Base-by-base conservation (phyloP, 208 protist genomes). In the Crithidia acanthocephali region DNA sequence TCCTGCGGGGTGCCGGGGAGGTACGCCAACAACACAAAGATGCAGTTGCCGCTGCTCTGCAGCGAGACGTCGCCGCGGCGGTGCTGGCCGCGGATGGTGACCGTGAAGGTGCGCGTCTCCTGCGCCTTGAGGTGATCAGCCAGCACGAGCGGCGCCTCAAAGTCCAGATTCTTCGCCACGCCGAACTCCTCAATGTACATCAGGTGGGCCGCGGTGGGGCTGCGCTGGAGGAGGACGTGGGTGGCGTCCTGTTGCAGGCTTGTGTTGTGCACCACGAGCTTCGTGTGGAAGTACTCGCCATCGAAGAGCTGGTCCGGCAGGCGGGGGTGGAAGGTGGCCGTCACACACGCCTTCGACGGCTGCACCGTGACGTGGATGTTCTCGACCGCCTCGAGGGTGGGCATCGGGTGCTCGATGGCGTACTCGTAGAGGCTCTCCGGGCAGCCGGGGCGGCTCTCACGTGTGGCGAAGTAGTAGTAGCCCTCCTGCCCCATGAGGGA, bases 401-500 rank as follows among this genome's bases (percentile, higher is more conserved):
- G 85, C 68, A 74, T 73, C 25, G 87, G 84, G 79, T 91, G 79
- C 44, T 84, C 76, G 9, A 95, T 81, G 9, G 91, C 91, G 76
- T 93, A 88, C 78, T 93, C 84, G 45, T 87, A 87, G 22, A 86
- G 48, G 53, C 81, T 85, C 52, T 88, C 76, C 30, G 68, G 72
- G 53, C 65, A 80, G 18, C 79, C 77, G 2, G 75, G 63, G 23
- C 79, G 78, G 61, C 72, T 82, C 45, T 83, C 81, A 7, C 63
- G 59, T 13, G 91, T 91, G 47, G 82, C 77, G 60, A 95, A 93
- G 85, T 95, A 95, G 77, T 93, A 91, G 71, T 95, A 92, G 8
- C 90, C 90, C 33, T 87, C 77, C 55, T 87, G 76, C 4, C 75
- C 81, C 48, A 82, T 33, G 30, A 95, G 57, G 15, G 52, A 63